Base-by-base conservation (phyloP, 2,329 filamentous ascomycete species). In the Fusarium aywerte region DNA sequence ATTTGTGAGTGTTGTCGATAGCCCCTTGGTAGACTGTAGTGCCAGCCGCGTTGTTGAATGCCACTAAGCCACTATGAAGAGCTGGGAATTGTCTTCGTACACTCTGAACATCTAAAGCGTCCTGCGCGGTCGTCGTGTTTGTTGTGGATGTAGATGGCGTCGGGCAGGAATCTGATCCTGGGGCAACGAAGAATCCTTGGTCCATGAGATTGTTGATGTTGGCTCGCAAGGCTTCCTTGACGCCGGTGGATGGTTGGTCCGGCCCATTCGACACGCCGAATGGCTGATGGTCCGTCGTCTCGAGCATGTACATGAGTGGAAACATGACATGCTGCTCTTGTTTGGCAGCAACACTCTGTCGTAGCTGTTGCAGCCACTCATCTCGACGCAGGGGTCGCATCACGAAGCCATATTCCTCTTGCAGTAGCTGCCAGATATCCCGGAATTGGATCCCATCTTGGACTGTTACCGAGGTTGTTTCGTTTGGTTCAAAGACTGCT, bases 11-110 rank as follows among this genome's bases (percentile, higher is more conserved):
- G 32, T 36, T 36, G 5, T 49, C 45, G 21, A 49, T 49, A 20
- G 45, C 45, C 3, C 45, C 45, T 38, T 49, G 32, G 32, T 35
- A 49, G 23, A 49, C 45, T 35, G 45, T 21, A 20, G 45, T 49
- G 2, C 45, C 45, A 15, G 45, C 32, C 32, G 45, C 45, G n/a
- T 49, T 49, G n/a, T 49, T 49, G 32, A 49, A 49, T 18, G 45
- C 45, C 32, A 29, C 45, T 35, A 49, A 27, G 21, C 45, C 45
- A 25, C 2, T 3, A 15, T 38, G 20, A 5, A 49, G 45, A 36
- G 45, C 32, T 16, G 45, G 45, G 21, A 49, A 38, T 49, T 49
- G 32, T 4, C 5, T 49, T 35, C 32, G 32, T 36, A 49, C 31
- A 36, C 32, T 38, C 20, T 49, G 10, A 25, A 49, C 32, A 7